Evolutionary conservation across 805 yeast species (phyloP), one percentile per base, ranked within the genome.

Genomic region (Kazachstania martiniae): DNA sequence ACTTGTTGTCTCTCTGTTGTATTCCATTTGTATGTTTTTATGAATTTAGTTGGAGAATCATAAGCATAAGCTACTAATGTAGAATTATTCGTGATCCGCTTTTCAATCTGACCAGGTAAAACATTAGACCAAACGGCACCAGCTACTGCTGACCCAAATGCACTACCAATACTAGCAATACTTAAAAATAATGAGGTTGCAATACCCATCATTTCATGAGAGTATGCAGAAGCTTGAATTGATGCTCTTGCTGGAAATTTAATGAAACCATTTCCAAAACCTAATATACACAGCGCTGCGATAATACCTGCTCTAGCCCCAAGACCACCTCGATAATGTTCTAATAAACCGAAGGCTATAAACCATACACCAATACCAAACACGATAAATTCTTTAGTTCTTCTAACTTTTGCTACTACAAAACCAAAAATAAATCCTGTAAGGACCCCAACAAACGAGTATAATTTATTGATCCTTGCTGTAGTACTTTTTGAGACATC

Each of bases 221-320:
- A 33, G 40, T 60, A 63, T 15, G 74, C 66, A 38, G 70, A 61
- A 0, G 81, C 61, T 46, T 73, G 76, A 38, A 74, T 67, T 19
- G 79, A 66, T 3, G 72, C 75, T 47, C 73, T 80, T 8, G 74
- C 62, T 5, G 77, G 66, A 45, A 74, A 75, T n/a, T 82, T 72
- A 61, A 77, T 74, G 52, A 77, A 70, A 14, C 83, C 83, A 28
- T 81, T 82, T 42, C 83, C 85, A 38, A 79, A 67, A 41, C 86
- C 86, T 40, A 75, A 53, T 12, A 79, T 46, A 46, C 76, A 68
- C 40, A 72, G 62, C 5, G 77, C 70, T 10, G 78, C 85, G 50
- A 79, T 71, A 35, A 77, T 61, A 41, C 84, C 85, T 28, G 62
- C 44, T 29, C 62, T 58, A 18, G 73, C 64, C 22, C 53, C 47